These are phyloP conservation scores for Alternaria brassicicola DNA, from an alignment of 2,329 filamentous ascomycete species.

Conservation along the genomic window DNA sequence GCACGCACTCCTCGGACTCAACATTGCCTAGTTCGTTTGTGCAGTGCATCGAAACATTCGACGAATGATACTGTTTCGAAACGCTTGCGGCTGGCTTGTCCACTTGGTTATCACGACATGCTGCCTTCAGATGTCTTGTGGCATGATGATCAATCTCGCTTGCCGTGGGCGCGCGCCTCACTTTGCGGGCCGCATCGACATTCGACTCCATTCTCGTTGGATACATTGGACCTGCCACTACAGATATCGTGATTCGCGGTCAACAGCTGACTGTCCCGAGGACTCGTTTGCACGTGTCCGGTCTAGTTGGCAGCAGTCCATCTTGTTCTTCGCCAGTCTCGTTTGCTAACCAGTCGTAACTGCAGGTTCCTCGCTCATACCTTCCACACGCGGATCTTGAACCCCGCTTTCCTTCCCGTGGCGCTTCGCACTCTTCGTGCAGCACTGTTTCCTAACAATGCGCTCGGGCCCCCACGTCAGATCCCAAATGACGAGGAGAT, in stretches of 20 bases:
- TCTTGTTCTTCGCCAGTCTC: constrained; percentile 21
- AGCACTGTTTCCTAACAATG: constrained; percentile 85
- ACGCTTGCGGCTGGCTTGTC: constrained; percentile 1
- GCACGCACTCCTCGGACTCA: constrained; percentile 5
- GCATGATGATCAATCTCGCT: constrained; percentile 16
- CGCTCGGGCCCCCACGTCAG: constrained; percentile 68
- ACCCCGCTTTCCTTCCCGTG: constrained; percentile 53
- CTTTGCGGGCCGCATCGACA: constrained; percentile 19
- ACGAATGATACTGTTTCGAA: constrained; percentile 7
- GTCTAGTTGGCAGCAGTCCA: constrained; percentile 37
- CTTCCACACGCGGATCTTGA: constrained; percentile 51
- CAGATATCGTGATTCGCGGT: constrained; percentile 10
- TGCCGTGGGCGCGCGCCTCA: constrained; percentile 27
- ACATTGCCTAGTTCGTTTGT: constrained; percentile 4
- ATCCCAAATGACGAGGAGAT: constrained; percentile 65
- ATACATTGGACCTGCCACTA: constrained; percentile 2
- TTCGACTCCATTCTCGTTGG: constrained; percentile 9
- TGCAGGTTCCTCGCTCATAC: constrained; percentile 55
- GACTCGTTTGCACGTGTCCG: constrained; percentile 23
- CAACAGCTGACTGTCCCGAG: constrained; percentile 36
- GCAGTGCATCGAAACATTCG: constrained; percentile 7
- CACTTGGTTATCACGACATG: constrained; percentile 2
- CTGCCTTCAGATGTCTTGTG: constrained; percentile 5
- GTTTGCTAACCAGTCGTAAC: constrained; percentile 33
- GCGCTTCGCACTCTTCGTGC: constrained; percentile 72